A percentile compares a stretch with the other conserved stretches of the same genome.
These are phyloP conservation scores for Hypomontagnella submonticulosa DNA, from an alignment of 495 filamentous ascomycete species.

Conservation along the genomic window DNA sequence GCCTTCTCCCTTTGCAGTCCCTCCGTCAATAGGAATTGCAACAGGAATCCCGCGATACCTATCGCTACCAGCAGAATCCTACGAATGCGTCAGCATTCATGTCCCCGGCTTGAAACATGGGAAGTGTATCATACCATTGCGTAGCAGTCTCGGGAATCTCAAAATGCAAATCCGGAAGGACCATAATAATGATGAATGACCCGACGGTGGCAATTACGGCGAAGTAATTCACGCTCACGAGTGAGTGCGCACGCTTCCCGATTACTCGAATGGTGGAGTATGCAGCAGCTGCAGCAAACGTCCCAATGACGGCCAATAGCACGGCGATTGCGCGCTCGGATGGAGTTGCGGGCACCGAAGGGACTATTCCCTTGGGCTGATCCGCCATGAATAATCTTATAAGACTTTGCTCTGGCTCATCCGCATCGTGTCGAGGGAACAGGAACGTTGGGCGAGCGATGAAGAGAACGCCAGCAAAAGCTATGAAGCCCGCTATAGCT, in stretches of 20 bases:
- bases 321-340: slow-evolving; percentile 75
- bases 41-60: slow-evolving; percentile 76
- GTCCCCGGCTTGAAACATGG: too few relatives aligned
- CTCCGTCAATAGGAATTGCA: slow-evolving; percentile 83
- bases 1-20: slow-evolving; percentile 74
- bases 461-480: slow-evolving; percentile 76
- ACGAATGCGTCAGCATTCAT: background rate
- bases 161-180: slow-evolving; percentile 63
- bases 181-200: slow-evolving; percentile 49
- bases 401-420: background rate
- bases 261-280: slow-evolving; percentile 83
- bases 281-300: slow-evolving; percentile 75
- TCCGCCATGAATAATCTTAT: slow-evolving; percentile 46
- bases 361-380: slow-evolving; percentile 31
- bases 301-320: slow-evolving; percentile 72
- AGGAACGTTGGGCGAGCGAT: slow-evolving; percentile 76
- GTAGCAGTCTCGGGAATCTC: slow-evolving; percentile 65
- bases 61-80: slow-evolving; percentile 67
- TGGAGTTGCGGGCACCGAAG: slow-evolving; percentile 58
- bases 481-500: slow-evolving; percentile 73
- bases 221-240: slow-evolving; percentile 85
- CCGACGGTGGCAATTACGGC: slow-evolving; percentile 71
- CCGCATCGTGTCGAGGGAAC: slow-evolving; percentile 41
- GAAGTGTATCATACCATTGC: slow-evolving; percentile 66
- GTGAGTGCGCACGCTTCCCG: slow-evolving; percentile 78